Conservation (phyloP, 257 asterid species). For the Solanum commersonii region DNA sequence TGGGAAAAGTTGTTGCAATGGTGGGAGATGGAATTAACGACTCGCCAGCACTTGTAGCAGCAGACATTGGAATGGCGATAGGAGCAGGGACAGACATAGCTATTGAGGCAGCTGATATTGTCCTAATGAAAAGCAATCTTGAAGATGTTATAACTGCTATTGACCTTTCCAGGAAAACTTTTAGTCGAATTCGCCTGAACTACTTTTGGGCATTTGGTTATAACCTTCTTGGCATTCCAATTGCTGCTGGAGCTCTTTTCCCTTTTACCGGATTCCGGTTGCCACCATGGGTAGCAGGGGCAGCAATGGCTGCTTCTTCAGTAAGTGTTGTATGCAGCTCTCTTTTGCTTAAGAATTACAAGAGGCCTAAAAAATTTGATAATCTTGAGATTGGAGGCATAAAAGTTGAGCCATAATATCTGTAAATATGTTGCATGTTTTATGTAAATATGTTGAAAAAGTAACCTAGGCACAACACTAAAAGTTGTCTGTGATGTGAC, state of each 20-base stretch:
- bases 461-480: not conserved
- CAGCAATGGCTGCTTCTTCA: slow-evolving; percentile 52
- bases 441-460: not conserved
- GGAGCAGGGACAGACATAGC: slow-evolving; percentile 34
- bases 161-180: slow-evolving; percentile 26
- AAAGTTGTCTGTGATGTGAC: too few relatives aligned
- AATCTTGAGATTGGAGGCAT: slow-evolving; percentile 22
- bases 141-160: slow-evolving; percentile 34
- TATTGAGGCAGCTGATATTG: slow-evolving; percentile 28
- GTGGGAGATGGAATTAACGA: slow-evolving; percentile 35
- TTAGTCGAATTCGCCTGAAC: slow-evolving; percentile 17
- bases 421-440: not conserved
- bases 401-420: slow-evolving; percentile 3
- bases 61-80: slow-evolving; percentile 27
- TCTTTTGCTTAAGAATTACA: slow-evolving; percentile 36
- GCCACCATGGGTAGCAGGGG: slow-evolving; percentile 57
- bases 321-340: slow-evolving; percentile 57
- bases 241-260: slow-evolving; percentile 27
- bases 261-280: slow-evolving; percentile 19
- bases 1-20: slow-evolving; percentile 25
- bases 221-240: slow-evolving; percentile 23
- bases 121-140: slow-evolving; percentile 23
- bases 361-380: slow-evolving; percentile 24
- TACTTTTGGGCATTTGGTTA: slow-evolving; percentile 28
- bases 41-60: slow-evolving; percentile 28